phyloP scores from a whole-genome alignment of 257 asterid species.

The Leonotis leonurus region DNA sequence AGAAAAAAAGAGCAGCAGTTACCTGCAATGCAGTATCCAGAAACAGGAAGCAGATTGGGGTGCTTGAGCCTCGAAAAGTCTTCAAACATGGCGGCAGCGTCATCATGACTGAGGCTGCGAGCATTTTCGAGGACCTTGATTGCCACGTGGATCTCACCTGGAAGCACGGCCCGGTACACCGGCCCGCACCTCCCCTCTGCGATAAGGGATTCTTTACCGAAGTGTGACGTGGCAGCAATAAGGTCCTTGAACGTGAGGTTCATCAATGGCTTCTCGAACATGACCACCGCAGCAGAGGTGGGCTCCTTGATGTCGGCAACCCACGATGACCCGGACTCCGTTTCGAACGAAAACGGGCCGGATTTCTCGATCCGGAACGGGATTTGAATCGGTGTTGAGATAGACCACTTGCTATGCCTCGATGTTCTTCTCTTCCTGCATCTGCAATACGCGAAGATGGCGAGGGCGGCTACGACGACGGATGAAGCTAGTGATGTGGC shows the following conservation, averaged over 20 bases:
- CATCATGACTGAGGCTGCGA: slow-evolving; percentile 44
- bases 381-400: slow-evolving; percentile 64
- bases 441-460: slow-evolving; percentile 20
- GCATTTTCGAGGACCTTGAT: slow-evolving; percentile 82
- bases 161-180: slow-evolving; percentile 82
- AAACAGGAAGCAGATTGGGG: slow-evolving; percentile 66
- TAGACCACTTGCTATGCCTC: slow-evolving; percentile 68
- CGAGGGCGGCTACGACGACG: slow-evolving; percentile 14
- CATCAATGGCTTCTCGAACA: slow-evolving; percentile 97
- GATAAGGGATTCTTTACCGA: slow-evolving; percentile 80
- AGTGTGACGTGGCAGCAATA: slow-evolving; percentile 80
- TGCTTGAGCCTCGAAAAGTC: slow-evolving; percentile 68
- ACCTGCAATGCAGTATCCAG: slow-evolving; percentile 97
- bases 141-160: slow-evolving; percentile 94
- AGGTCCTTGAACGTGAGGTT: slow-evolving; percentile 88
- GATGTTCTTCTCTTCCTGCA: slow-evolving; percentile 43
- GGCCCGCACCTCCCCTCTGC: slow-evolving; percentile 91
- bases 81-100: slow-evolving; percentile 65
- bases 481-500: slow-evolving; percentile 31
- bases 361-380: slow-evolving; percentile 68
- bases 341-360: slow-evolving; percentile 89
- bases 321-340: slow-evolving; percentile 92
- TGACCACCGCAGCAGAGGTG: slow-evolving; percentile 69
- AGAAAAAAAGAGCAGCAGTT: neutral
- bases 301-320: slow-evolving; percentile 85